phyloP scores from a whole-genome alignment of 371 early-diverging fungal species.

The Encephalitozoon intestinalis region DNA sequence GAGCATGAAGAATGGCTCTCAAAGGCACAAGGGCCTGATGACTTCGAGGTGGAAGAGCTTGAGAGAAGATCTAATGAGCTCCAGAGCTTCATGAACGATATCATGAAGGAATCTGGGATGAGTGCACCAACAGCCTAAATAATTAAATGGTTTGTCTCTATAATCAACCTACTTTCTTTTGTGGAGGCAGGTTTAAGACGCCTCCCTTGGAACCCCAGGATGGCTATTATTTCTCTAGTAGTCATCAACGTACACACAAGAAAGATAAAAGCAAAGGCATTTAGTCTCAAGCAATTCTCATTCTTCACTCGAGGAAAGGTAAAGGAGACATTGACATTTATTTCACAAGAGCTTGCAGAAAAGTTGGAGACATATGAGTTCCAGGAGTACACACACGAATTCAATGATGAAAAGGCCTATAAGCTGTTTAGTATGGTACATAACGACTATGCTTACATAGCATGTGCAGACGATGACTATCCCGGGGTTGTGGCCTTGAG shows the following conservation, averaged over 20 bases:
- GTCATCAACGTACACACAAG: constrained; percentile 22
- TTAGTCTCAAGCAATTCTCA: constrained; percentile 35
- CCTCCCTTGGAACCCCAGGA: background rate
- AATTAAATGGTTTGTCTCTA: constrained; percentile 13
- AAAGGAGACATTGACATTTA: constrained; percentile 46
- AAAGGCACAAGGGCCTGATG: background rate
- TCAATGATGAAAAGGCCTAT: constrained; percentile 45
- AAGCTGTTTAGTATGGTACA: constrained; percentile 45
- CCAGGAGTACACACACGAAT: constrained; percentile 48
- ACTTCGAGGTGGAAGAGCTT: constrained; percentile 10
- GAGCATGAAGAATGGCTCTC: constrained; percentile 24
- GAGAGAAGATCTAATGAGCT: constrained; percentile 14
- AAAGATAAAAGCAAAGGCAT: constrained; percentile 34
- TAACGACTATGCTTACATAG: constrained; percentile 31
- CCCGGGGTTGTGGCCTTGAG: constrained; percentile 42
- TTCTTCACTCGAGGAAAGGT: constrained; percentile 46
- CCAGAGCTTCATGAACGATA: constrained; percentile 9
- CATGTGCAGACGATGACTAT: constrained; percentile 34
- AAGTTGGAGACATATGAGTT: constrained; percentile 42
- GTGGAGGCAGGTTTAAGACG: background rate
- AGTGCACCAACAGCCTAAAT: constrained; percentile 18
- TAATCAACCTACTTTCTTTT: background rate
- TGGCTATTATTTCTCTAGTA: constrained; percentile 19
- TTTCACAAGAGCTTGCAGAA: constrained; percentile 34
- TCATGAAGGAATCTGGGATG: background rate